phyloP scores from a whole-genome alignment of 2,329 filamentous ascomycete species.

The Penicillium fuscoglaucum region DNA sequence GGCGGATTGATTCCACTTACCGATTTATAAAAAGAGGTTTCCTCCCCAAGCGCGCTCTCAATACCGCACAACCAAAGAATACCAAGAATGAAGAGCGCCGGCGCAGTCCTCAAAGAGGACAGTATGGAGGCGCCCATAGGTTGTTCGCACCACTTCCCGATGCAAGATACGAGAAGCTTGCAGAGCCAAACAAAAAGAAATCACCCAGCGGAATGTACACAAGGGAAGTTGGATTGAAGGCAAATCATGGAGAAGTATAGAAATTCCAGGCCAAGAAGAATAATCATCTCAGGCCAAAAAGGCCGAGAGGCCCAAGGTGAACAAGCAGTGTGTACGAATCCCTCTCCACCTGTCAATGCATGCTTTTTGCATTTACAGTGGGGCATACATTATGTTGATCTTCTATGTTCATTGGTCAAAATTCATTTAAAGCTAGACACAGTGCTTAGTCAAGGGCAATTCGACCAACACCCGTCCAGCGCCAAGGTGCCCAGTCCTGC shows the following conservation, averaged over 20 bases:
- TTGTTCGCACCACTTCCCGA: conserved; percentile 28
- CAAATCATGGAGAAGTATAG: neutral
- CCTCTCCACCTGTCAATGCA: conserved; percentile 5
- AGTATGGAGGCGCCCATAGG: conserved; percentile 27
- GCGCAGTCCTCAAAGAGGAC: conserved; percentile 15
- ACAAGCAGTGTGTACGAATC: conserved; percentile 2
- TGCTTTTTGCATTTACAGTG: neutral
- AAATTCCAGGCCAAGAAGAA: neutral
- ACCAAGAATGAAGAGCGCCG: conserved; percentile 17
- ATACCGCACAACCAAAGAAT: conserved; percentile 23
- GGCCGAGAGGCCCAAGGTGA: neutral
- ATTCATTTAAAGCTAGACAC: neutral
- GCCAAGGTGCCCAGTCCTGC: conserved; percentile 4
- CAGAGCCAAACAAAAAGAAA: conserved; percentile 2
- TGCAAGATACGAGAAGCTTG: neutral
- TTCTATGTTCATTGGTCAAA: neutral
- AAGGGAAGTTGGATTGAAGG: neutral
- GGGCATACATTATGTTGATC: neutral
- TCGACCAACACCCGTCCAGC: neutral
- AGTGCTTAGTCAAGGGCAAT: neutral
- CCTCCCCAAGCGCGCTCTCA: conserved; percentile 25
- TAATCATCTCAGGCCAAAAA: neutral
- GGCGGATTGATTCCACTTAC: conserved; percentile 25
- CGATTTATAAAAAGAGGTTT: conserved; percentile 41
- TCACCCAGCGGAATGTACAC: neutral